Evolutionary conservation across 305 asterid genomes (phyloP).

Genomic region (Rubia tinctorum): DNA sequence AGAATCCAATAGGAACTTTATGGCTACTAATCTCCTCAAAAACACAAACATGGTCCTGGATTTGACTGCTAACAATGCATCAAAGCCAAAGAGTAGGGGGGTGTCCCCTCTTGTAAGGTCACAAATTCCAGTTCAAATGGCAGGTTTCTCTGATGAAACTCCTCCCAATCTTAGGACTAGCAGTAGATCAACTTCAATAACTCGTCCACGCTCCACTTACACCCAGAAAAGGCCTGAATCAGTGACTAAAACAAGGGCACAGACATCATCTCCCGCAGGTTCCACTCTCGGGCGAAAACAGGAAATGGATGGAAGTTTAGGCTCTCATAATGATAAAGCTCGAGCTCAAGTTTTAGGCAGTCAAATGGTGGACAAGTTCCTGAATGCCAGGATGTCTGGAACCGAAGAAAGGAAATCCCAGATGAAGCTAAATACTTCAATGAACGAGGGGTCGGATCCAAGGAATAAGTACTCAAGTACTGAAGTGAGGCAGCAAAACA

Average conservation of each 20-base stretch:
- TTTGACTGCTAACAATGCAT: conserved; percentile 10
- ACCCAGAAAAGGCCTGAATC: conserved; percentile 15
- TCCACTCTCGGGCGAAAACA: conserved; percentile 44
- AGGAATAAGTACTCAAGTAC: not conserved
- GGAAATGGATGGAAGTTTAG: conserved; percentile 26
- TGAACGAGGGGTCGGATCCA: conserved; percentile 34
- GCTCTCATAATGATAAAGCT: conserved; percentile 7
- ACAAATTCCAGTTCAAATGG: conserved; percentile 18
- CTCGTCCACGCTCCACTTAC: conserved; percentile 18
- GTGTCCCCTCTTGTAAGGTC: conserved; percentile 40
- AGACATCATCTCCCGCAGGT: conserved; percentile 51
- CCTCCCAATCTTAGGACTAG: conserved; percentile 49
- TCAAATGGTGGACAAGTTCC: conserved; percentile 66
- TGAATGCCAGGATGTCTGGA: conserved; percentile 50
- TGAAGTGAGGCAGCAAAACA: conserved; percentile 4
- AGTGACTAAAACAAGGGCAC: conserved; percentile 16
- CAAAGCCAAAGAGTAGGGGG: conserved; percentile 38
- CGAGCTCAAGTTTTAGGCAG: conserved; percentile 60
- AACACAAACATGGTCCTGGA: conserved; percentile 21
- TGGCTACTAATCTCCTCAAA: conserved; percentile 38
- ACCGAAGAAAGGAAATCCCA: conserved; percentile 29
- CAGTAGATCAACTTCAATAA: conserved; percentile 23
- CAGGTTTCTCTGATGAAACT: conserved; percentile 31
- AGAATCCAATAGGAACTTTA: conserved; percentile 20
- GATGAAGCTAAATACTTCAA: conserved; percentile 34